Percentiles rank a stretch among this genome's conserved stretches.
Conservation (phyloP, 1,284 basidiomycete genomes). For the Coniferiporia weirii region DNA sequence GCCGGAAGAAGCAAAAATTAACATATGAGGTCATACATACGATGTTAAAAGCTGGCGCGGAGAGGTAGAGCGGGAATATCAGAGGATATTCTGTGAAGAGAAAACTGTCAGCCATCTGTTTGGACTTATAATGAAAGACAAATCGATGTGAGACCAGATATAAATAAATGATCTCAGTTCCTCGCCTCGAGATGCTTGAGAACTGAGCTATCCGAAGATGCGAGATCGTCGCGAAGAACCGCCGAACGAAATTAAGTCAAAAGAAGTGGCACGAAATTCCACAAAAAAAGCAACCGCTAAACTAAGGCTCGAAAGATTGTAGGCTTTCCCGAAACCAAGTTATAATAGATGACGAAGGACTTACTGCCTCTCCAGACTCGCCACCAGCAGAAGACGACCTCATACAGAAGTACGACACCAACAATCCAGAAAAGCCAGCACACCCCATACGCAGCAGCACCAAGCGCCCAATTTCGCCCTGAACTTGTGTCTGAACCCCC, state of each 20-base stretch:
- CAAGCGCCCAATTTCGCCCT: constrained; percentile 71
- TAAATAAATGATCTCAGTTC: neutral
- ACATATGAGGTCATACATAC: constrained; percentile 72
- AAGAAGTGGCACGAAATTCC: neutral
- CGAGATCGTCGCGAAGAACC: constrained; percentile 4
- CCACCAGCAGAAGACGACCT: constrained; percentile 81
- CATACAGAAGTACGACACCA: constrained; percentile 75
- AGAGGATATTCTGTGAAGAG: constrained; percentile 63
- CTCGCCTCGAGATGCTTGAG: neutral
- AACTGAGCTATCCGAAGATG: neutral
- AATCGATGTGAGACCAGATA: neutral
- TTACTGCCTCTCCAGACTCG: constrained; percentile 47
- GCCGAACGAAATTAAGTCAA: neutral
- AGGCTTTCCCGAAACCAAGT: neutral
- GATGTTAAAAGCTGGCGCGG: constrained; percentile 67
- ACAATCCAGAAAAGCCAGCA: constrained; percentile 74
- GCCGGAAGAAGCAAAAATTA: constrained; percentile 77
- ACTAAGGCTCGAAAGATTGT: neutral
- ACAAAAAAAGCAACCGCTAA: neutral
- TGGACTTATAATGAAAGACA: neutral
- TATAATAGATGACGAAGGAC: constrained; percentile 32
- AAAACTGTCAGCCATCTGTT: neutral
- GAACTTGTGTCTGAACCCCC: constrained; percentile 28
- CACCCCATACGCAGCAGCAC: constrained; percentile 70
- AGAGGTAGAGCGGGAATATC: constrained; percentile 77